Base-by-base conservation (phyloP, 768 basidiomycete genomes). In the Phylloporus sp. region DNA sequence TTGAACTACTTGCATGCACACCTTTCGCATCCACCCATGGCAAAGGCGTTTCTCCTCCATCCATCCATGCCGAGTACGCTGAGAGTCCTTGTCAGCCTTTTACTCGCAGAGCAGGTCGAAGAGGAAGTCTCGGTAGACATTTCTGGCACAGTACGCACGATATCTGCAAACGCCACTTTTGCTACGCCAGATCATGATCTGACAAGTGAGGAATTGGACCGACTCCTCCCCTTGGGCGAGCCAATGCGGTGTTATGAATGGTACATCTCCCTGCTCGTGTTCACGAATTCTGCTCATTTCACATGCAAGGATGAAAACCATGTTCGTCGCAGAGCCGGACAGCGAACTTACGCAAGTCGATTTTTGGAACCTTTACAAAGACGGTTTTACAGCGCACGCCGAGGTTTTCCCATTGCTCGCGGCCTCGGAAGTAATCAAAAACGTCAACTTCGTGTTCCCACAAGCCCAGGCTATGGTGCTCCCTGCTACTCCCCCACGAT, bases 371-470 rank as follows among this genome's bases (percentile, higher is more conserved):
- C 75, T 93, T 11, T 99, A 99, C 69, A 84, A 86, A 52, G 86
- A 88, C 48, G 80, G 80, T 1, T 96, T 97, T 57, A 68, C 77
- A 2, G 79, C 81, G 1, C 75, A 72, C 58, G 63, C 74, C 48
- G 77, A 80, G 2, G 73, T 72, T 45, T 71, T 79, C 47, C 77
- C 79, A 10, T 62, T 90, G 35, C 77, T 93, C 3, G 79, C 82
- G 3, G 94, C 96, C 0, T 85, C 90, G 1, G 95, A 99, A 35
- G 89, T 96, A 39, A 97, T 99, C 65, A 94, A 95, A 67, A 89
- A 88, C 52, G 89, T 94, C 50, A 90, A 80, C 39, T 69, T 79
- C 9, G 86, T 93, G 22, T 95, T 92, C 58, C 86, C 90, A 6
- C 78, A 82, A 38, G 91, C 92, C 0, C 80, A 83, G 55, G 91